Base-by-base conservation (phyloP, 139 green algal genomes). In the Desmodesmus armatus region DNA sequence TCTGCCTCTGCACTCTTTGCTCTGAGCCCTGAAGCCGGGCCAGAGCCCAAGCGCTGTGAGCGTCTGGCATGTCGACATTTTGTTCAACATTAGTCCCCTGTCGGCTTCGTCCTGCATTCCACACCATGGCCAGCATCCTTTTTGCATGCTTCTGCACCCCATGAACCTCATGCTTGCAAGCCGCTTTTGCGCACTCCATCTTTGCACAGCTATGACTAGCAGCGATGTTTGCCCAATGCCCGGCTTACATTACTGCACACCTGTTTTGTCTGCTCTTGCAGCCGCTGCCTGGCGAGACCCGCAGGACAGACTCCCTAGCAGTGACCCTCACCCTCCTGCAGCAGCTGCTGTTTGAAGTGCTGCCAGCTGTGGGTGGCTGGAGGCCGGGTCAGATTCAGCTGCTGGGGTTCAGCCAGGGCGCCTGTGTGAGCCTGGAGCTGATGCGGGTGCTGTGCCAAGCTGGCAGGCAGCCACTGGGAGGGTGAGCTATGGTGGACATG, bases 331-430 rank as follows among this genome's bases (percentile, higher is more conserved):
- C 74, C 53, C 69, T 88, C 66, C 74, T 82, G 49, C 37, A 31
- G 62, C 17, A 72, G 63, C 81, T 70, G 78, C 62, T 84, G 62
- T 62, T 74, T 60, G 62, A 60, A 37, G 40, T 27, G 0, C 62
- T 74, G 29, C 21, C 62, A 72, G 62, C 41, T 27, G 78, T 40
- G 11, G 60, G 60, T 2, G 40, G 40, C 31, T 75, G 63, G 63
- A 63, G 25, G 44, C 63, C 62, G 23, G 62, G 47, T 25, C 79
- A 75, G 25, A 35, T 90, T 0, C 78, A 87, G 33, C 40, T 91
- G 78, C 58, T 91, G 6, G 88, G 88, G 19, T 91, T 90, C 65
- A 88, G 81, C 15, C 82, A 90, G 80, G 88, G 88, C 27, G 88
- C 85, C 62, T 89, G 77, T 0, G 82, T 90, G 23, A 85, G 77